Evolutionary conservation across 257 asterid species (phyloP).

Genomic region (Penstemon eatonii): DNA sequence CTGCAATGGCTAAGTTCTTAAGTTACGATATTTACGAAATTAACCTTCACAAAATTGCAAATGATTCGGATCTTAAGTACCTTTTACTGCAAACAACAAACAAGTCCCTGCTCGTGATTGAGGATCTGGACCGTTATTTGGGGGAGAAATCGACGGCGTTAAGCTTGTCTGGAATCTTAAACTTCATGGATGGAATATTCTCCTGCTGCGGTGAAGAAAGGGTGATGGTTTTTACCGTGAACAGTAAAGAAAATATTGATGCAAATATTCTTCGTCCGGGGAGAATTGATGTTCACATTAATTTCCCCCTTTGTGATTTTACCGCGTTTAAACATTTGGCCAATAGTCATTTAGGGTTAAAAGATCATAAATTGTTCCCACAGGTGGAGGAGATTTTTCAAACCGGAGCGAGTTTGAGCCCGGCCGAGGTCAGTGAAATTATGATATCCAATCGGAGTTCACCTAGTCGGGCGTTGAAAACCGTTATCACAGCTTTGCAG

Average conservation of each 20-base stretch:
- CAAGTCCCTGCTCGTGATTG: slow-evolving; percentile 68
- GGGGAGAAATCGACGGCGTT: slow-evolving; percentile 49
- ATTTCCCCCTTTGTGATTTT: slow-evolving; percentile 82
- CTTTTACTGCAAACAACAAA: slow-evolving; percentile 69
- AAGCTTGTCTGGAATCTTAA: slow-evolving; percentile 66
- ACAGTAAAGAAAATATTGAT: slow-evolving; percentile 59
- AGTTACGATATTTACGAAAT: slow-evolving; percentile 76
- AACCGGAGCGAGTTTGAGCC: slow-evolving; percentile 74
- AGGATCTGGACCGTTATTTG: slow-evolving; percentile 77
- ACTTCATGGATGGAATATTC: slow-evolving; percentile 88
- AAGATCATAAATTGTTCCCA: slow-evolving; percentile 74
- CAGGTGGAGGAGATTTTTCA: slow-evolving; percentile 81
- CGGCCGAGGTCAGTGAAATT: slow-evolving; percentile 78
- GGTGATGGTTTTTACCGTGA: slow-evolving; percentile 76
- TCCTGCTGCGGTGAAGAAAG: slow-evolving; percentile 89
- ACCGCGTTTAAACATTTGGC: slow-evolving; percentile 70
- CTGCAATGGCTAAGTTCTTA: slow-evolving; percentile 75
- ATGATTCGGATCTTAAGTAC: slow-evolving; percentile 70
- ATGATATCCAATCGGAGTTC: slow-evolving; percentile 90
- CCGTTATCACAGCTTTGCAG: slow-evolving; percentile 77
- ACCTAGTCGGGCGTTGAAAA: slow-evolving; percentile 76
- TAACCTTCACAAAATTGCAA: slow-evolving; percentile 57
- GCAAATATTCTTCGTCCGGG: slow-evolving; percentile 79
- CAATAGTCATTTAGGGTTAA: slow-evolving; percentile 66
- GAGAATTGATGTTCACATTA: slow-evolving; percentile 73